phyloP scores from a whole-genome alignment of 1,139 yeast species.

The Sugiyamaella pinicola region DNA sequence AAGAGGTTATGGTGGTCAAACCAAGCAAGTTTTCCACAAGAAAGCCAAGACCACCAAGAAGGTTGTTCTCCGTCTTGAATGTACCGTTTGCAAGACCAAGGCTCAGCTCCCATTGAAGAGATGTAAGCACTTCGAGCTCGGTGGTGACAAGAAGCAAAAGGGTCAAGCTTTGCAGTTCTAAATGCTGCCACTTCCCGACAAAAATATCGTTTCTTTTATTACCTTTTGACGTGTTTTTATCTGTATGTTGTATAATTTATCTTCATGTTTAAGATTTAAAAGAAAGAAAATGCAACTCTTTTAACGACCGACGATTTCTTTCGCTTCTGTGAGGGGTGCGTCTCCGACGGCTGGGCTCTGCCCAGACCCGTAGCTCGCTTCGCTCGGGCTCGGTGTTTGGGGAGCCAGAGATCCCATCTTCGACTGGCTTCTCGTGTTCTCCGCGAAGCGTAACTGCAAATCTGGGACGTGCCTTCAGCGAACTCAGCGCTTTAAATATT shows the following conservation, averaged over 20 bases:
- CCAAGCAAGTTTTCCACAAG: conserved; percentile 99
- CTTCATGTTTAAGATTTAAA: conserved; percentile 15
- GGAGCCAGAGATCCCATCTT: too few relatives aligned
- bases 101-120: conserved; percentile 97
- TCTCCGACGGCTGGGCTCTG: conserved; percentile 3
- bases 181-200: conserved; percentile 30
- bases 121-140: conserved; percentile 99
- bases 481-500: too few relatives aligned
- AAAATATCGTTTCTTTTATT: conserved; percentile 11
- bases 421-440: too few relatives aligned
- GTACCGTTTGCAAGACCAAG: conserved; percentile 98
- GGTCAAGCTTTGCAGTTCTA: conserved; percentile 97
- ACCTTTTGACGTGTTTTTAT: conserved; percentile 13
- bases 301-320: neutral
- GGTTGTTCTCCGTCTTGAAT: conserved; percentile 99
- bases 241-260: conserved; percentile 20
- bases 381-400: neutral
- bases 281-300: conserved; percentile 8
- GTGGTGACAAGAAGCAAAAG: conserved; percentile 99
- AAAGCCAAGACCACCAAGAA: conserved; percentile 99
- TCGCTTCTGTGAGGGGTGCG: too few relatives aligned
- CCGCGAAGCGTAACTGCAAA: too few relatives aligned
- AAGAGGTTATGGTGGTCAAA: conserved; percentile 99
- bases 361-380: neutral
- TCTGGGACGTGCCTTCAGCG: too few relatives aligned